Evolutionary conservation across 495 filamentous ascomycete species (phyloP), one percentile per base, ranked within the genome.

Genomic region (Aeminium ludgeri): DNA sequence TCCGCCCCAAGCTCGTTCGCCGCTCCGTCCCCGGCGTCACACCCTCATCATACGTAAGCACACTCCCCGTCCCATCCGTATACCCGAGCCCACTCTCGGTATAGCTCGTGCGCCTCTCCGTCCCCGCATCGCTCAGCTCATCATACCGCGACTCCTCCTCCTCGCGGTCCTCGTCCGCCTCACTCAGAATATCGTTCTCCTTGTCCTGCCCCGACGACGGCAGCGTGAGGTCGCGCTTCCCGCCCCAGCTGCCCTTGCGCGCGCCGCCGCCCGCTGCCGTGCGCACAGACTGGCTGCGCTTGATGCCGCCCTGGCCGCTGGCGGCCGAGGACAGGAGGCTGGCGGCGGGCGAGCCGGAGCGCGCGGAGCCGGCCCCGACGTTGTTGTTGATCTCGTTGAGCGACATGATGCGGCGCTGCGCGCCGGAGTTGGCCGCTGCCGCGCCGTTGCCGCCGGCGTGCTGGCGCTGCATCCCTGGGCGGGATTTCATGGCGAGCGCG

Each of bases 301-400:
- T 76, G 40, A 80, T 49, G 25, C 41, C 52, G 41, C 28, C 38
- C 48, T 67, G 67, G 45, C 70, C 67, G 29, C 32, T 36, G 23
- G 46, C 35, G 12, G 36, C 13, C 17, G 45, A 45, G 55, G 56
- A 58, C 64, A 30, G 59, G 58, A 42, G 72, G 69, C 74, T 76
- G 46, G 65, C 60, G n/a, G n/a, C n/a, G n/a, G n/a, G n/a, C n/a
- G n/a, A n/a, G n/a, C n/a, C n/a, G n/a, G n/a, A n/a, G n/a, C n/a
- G n/a, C n/a, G n/a, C n/a, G n/a, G n/a, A n/a, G 10, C 78, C 76
- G 4, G 65, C 60, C 4, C 70, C 62, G 4, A 76, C 65, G 53
- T 93, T 93, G 41, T 77, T 74, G 6, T 70, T 80, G 15, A 96
- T 86, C 55, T 93, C 78, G 55, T 77, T 91, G 30, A 95, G 71